Evolutionary conservation across 2,329 filamentous ascomycete genomes (phyloP).

Genomic region (Epichloe glyceriae): DNA sequence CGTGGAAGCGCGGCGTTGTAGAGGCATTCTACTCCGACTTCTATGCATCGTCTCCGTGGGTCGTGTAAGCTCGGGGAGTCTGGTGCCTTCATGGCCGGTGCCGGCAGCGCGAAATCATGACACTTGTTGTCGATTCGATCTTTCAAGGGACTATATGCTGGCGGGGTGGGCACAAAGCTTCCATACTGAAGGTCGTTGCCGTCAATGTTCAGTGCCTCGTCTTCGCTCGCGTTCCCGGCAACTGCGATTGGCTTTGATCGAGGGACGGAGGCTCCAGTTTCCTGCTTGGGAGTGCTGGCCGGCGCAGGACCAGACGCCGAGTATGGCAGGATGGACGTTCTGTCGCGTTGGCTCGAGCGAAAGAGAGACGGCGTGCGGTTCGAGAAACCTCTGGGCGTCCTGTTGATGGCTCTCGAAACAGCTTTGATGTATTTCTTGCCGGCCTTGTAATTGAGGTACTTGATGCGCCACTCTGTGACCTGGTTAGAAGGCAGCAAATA

Average conservation of each 20-base stretch:
- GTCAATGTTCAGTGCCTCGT: slow-evolving; percentile 12
- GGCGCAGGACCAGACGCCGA: background rate
- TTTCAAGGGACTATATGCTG: slow-evolving; percentile 14
- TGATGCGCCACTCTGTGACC: slow-evolving; percentile 67
- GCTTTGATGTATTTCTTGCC: slow-evolving; percentile 92
- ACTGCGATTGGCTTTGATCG: slow-evolving; percentile 1
- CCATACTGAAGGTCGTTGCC: slow-evolving; percentile 35
- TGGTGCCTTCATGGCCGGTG: slow-evolving; percentile 34
- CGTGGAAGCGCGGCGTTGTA: slow-evolving; percentile 25
- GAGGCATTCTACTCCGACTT: slow-evolving; percentile 13
- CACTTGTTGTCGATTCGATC: slow-evolving; percentile 5
- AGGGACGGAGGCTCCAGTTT: background rate
- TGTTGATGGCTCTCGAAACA: slow-evolving; percentile 57
- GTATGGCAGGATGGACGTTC: background rate
- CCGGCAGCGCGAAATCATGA: slow-evolving; percentile 38
- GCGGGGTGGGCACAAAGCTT: slow-evolving; percentile 36
- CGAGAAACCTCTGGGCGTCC: slow-evolving; percentile 33
- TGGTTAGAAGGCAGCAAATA: background rate
- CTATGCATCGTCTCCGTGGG: slow-evolving; percentile 9
- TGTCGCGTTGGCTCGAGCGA: slow-evolving; percentile 11
- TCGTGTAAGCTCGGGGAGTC: slow-evolving; percentile 12
- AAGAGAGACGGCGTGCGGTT: slow-evolving; percentile 20
- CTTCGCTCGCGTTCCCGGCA: slow-evolving; percentile 1
- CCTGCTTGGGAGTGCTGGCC: background rate
- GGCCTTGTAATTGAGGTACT: slow-evolving; percentile 90